phyloP scores from a whole-genome alignment of 768 basidiomycete genomes.

The Leccinum variicolor region DNA sequence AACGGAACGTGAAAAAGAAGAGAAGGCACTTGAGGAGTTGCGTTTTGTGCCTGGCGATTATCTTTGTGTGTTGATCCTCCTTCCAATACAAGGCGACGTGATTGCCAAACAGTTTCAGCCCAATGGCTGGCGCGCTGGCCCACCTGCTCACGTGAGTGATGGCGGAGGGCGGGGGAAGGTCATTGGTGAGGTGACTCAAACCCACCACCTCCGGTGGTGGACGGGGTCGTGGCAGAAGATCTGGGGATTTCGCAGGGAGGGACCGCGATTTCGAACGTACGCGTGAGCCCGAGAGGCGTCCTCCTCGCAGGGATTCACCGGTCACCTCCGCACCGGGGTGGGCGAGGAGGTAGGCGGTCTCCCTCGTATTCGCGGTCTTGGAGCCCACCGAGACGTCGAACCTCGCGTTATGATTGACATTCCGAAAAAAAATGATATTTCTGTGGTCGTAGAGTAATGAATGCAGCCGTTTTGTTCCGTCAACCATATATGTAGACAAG shows the following conservation, averaged over 20 bases:
- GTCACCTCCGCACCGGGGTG: constrained; percentile 47
- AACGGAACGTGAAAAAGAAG: constrained; percentile 52
- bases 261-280: constrained; percentile 37
- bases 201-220: constrained; percentile 39
- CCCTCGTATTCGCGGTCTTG: constrained; percentile 37
- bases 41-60: constrained; percentile 81
- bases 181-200: constrained; percentile 77
- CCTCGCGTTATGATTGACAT: constrained; percentile 31
- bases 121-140: constrained; percentile 35
- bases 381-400: constrained; percentile 39
- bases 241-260: constrained; percentile 32
- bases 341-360: constrained; percentile 39
- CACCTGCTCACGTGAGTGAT: constrained; percentile 39
- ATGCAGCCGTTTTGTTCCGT: not conserved
- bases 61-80: constrained; percentile 66
- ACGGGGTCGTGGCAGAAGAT: constrained; percentile 41
- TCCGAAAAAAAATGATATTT: not conserved
- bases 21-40: constrained; percentile 74
- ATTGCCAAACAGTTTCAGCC: constrained; percentile 34
- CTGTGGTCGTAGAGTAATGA: not conserved
- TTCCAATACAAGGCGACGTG: constrained; percentile 62
- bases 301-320: constrained; percentile 35
- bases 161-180: constrained; percentile 54
- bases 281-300: constrained; percentile 46
- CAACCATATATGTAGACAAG: no score